phyloP scores from a whole-genome alignment of 768 basidiomycete genomes.

The Tylopilus subfusipes region DNA sequence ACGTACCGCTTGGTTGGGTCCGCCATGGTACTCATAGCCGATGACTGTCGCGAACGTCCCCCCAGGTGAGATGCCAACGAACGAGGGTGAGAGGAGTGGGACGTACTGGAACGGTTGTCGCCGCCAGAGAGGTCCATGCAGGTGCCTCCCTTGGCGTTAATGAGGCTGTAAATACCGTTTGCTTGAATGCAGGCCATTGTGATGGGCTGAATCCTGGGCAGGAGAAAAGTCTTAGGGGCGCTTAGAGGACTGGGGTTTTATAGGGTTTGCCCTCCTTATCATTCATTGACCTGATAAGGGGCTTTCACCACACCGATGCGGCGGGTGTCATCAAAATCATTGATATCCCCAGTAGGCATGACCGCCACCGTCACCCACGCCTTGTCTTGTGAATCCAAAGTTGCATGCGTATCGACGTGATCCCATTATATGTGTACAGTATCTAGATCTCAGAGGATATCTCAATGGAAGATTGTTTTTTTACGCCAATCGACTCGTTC shows the following conservation, averaged over 20 bases:
- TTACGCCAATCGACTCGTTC: background rate
- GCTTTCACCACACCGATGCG: no score
- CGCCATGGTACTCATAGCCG: constrained; percentile 42
- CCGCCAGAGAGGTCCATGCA: constrained; percentile 53
- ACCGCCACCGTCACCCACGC: no score
- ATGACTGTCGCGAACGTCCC: constrained; percentile 36
- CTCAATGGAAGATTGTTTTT: background rate
- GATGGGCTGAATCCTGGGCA: background rate
- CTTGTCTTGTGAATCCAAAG: no score
- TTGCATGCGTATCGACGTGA: background rate
- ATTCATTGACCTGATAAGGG: no score
- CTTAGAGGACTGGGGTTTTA: background rate
- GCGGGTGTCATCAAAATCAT: no score
- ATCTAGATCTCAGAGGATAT: background rate
- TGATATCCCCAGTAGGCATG: no score
- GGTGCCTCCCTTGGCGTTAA: constrained; percentile 50
- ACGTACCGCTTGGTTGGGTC: constrained; percentile 48
- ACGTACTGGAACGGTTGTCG: constrained; percentile 46
- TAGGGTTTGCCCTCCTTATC: background rate
- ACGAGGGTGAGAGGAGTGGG: background rate
- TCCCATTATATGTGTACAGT: background rate
- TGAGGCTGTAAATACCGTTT: constrained; percentile 43
- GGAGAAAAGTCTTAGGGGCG: background rate
- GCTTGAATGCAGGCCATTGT: constrained; percentile 28
- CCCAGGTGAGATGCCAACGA: background rate